Evolutionary conservation across 2,329 filamentous ascomycete species (phyloP).

Genomic region (Penicillium sp.): DNA sequence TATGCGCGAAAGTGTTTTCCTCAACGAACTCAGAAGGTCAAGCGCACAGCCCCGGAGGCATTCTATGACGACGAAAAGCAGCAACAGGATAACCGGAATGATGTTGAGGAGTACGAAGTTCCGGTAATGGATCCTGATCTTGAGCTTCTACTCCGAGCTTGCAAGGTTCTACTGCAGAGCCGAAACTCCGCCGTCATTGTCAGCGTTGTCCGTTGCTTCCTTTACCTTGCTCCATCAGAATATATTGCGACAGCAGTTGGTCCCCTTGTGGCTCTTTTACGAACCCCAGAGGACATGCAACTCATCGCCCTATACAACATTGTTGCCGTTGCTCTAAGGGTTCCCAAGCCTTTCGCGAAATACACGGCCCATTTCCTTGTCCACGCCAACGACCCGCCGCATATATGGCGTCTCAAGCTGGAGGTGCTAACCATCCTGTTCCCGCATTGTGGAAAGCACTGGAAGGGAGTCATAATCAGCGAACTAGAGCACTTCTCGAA

Average conservation of each 20-base stretch:
- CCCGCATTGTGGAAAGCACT: constrained; percentile 70
- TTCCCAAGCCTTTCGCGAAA: constrained; percentile 78
- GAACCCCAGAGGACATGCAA: constrained; percentile 82
- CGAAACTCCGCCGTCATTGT: constrained; percentile 91
- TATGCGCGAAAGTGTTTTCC: constrained; percentile 91
- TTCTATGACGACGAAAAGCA: constrained; percentile 75
- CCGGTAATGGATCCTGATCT: constrained; percentile 75
- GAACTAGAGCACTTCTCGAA: constrained; percentile 93
- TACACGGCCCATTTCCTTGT: constrained; percentile 90
- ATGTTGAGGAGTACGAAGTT: constrained; percentile 54
- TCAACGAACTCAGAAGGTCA: constrained; percentile 59
- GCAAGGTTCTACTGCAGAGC: constrained; percentile 82
- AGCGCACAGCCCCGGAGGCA: constrained; percentile 60
- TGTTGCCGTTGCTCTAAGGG: constrained; percentile 79
- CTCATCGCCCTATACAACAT: constrained; percentile 92
- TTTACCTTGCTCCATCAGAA: constrained; percentile 75
- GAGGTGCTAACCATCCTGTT: constrained; percentile 91
- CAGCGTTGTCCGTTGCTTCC: constrained; percentile 79
- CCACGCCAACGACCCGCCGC: constrained; percentile 71
- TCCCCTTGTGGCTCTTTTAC: constrained; percentile 79
- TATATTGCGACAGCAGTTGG: constrained; percentile 76
- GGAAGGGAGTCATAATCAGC: constrained; percentile 83
- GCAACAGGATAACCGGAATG: constrained; percentile 47
- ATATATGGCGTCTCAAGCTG: constrained; percentile 88
- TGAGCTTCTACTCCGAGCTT: constrained; percentile 73